Conservation (phyloP, 2,329 filamentous ascomycete genomes). For the Cladosporium sp. region DNA sequence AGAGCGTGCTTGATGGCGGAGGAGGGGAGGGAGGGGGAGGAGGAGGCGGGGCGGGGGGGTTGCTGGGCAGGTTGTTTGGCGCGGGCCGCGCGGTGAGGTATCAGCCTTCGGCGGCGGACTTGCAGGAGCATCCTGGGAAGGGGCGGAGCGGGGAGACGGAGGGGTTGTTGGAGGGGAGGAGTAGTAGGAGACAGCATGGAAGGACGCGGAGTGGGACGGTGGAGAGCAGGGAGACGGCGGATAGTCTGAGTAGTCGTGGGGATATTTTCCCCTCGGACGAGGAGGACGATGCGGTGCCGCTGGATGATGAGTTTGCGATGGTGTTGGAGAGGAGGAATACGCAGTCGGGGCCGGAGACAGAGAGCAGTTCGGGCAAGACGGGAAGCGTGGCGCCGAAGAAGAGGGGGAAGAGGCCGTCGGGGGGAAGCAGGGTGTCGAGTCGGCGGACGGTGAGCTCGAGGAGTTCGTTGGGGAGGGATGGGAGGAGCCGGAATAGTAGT, state of each 20-base stretch:
- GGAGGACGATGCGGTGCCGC: slow-evolving; percentile 76
- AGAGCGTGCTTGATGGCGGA: slow-evolving; percentile 49
- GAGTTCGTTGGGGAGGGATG: neutral
- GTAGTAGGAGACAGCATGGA: slow-evolving; percentile 39
- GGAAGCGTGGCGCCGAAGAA: slow-evolving; percentile 17
- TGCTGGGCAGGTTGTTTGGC: slow-evolving; percentile 77
- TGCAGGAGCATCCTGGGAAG: slow-evolving; percentile 75
- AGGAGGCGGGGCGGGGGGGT: slow-evolving; percentile 60
- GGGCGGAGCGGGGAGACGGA: slow-evolving; percentile 51
- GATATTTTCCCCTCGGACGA: slow-evolving; percentile 90
- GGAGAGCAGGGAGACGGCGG: slow-evolving; percentile 72
- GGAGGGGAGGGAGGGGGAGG: slow-evolving; percentile 50
- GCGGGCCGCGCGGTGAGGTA: slow-evolving; percentile 69
- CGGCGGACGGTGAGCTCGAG: slow-evolving; percentile 25
- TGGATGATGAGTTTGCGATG: slow-evolving; percentile 89
- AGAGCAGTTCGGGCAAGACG: slow-evolving; percentile 62
- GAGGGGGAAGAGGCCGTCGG: slow-evolving; percentile 37
- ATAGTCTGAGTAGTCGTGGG: slow-evolving; percentile 79
- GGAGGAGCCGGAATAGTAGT: slow-evolving; percentile 18
- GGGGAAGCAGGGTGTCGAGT: slow-evolving; percentile 22
- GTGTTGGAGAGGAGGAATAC: slow-evolving; percentile 62
- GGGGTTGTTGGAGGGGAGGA: slow-evolving; percentile 62
- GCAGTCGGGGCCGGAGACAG: slow-evolving; percentile 50
- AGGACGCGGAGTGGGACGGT: slow-evolving; percentile 71
- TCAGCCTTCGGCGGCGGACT: slow-evolving; percentile 80